Percentiles rank a stretch among this genome's conserved stretches.
Conservation (phyloP, 345 rosid genomes). For the Pseudoturritis turrita region DNA sequence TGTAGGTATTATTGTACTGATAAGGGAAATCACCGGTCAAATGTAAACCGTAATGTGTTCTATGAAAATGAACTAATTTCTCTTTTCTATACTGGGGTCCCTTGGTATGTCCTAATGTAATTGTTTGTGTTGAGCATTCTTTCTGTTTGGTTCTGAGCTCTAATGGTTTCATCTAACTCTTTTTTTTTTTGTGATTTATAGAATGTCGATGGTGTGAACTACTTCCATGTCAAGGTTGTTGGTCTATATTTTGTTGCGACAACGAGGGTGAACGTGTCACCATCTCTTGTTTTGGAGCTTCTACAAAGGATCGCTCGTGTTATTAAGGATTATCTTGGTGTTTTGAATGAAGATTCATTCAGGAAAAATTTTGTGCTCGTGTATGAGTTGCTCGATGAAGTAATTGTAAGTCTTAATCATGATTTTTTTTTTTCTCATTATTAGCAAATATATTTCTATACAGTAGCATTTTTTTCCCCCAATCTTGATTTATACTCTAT, state of each 20-base stretch:
- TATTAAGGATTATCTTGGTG: conserved; percentile 93
- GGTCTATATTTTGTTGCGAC: conserved; percentile 94
- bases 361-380: conserved; percentile 94
- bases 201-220: conserved; percentile 96
- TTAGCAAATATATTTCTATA: background rate
- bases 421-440: background rate
- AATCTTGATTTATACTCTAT: background rate
- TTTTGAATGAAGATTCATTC: conserved; percentile 90
- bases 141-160: background rate
- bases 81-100: background rate
- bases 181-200: conserved; percentile 22
- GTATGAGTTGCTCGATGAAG: conserved; percentile 97
- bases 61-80: background rate
- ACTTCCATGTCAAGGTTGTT: conserved; percentile 95
- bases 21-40: conserved; percentile 2
- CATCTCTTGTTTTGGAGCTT: conserved; percentile 96
- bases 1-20: conserved; percentile 69
- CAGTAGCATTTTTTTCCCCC: background rate
- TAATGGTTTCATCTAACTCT: background rate
- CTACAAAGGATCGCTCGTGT: conserved; percentile 95
- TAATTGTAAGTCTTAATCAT: conserved; percentile 61
- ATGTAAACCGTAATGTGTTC: background rate
- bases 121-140: background rate
- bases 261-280: conserved; percentile 84
- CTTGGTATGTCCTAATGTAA: background rate